Base-by-base conservation (phyloP, 176 grass and related monocot genomes). In the Luzula sylvatica region DNA sequence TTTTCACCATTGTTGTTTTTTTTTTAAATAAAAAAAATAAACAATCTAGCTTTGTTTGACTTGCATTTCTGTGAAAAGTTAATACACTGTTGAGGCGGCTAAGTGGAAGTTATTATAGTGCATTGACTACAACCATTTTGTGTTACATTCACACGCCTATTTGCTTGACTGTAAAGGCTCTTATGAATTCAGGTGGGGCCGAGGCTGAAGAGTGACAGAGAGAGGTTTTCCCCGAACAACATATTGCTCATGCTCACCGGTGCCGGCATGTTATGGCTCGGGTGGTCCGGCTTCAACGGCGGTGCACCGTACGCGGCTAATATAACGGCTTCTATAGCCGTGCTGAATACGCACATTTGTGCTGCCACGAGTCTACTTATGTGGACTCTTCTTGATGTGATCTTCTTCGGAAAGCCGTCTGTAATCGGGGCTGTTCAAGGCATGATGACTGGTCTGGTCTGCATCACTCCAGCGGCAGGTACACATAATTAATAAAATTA, bases 371-470 rank as follows among this genome's bases (percentile, higher is more conserved):
- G 78, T 74, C 61, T 88, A n/a, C 78, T 88, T 22, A 5, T 78
- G 26, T 82, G 84, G 84, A 88, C 84, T 0, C 28, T 66, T 60
- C 78, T 82, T 0, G 78, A 79, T 18, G 83, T 88, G 30, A 64
- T 75, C 67, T 82, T 82, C 83, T 87, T 87, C 26, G 55, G 71
- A 46, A 88, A 82, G 65, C 84, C 78, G 3, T 88, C 78, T 3
- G 84, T 78, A 15, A 82, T 87, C 15, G 74, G 83, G 0, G 78
- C 78, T 0, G 74, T 87, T 23, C 78, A 87, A 54, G 83, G 83
- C 38, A 82, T 87, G 83, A 78, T 87, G 70, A 87, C 83, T 11
- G 73, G 83, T 5, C 78, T 87, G 11, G 83, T 87, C 50, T 87
- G 83, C 74, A 82, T 87, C 71, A 88, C 83, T 21, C 83, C 74